Evolutionary conservation across 306 rosid species (phyloP).

Genomic region (Dalbergia cultrata): DNA sequence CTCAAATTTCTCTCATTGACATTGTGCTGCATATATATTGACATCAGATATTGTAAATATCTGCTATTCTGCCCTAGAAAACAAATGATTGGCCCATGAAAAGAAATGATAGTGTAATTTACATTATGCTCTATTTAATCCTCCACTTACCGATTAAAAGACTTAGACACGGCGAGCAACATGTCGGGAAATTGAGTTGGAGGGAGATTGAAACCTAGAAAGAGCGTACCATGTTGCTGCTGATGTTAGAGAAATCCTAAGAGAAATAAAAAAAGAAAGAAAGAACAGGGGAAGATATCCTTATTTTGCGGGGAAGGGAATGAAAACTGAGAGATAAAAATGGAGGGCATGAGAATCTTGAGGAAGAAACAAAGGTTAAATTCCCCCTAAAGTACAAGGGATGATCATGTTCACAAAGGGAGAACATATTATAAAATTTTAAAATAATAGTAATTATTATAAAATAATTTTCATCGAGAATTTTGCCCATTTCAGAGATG

Average conservation of each 20-base stretch:
- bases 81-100: background rate
- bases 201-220: constrained; percentile 13
- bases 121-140: background rate
- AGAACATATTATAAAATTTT: no score
- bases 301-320: constrained; percentile 41
- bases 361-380: constrained; percentile 63
- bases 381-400: background rate
- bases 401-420: background rate
- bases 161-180: background rate
- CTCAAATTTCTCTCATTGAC: no score
- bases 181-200: background rate
- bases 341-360: constrained; percentile 56
- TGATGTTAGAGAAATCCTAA: constrained; percentile 33
- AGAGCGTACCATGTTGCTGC: constrained; percentile 65
- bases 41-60: no score
- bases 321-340: constrained; percentile 54
- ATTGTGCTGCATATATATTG: no score
- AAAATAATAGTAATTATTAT: background rate
- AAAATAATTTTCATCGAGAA: background rate
- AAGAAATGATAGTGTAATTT: background rate
- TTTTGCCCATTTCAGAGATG: background rate
- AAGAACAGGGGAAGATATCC: constrained; percentile 48
- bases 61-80: no score
- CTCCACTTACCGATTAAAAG: background rate
- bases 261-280: constrained; percentile 44